Base-by-base conservation (phyloP, 1,284 basidiomycete genomes). In the Vanrija humicola region DNA sequence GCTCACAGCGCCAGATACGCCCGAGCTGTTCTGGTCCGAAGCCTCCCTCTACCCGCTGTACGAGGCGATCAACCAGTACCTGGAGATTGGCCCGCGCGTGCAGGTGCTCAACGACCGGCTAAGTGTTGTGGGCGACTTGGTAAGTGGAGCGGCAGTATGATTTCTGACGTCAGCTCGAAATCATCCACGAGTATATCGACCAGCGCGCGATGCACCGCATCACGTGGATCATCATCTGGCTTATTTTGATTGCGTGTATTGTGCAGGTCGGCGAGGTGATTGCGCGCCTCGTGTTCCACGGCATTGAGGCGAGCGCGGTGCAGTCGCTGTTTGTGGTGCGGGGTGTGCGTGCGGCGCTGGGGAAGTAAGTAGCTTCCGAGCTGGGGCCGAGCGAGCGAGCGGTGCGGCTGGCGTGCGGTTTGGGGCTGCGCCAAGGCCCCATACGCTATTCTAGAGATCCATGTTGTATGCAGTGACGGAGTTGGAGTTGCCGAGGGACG, bases 21-120 rank as follows among this genome's bases (percentile, higher is more conserved):
- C 93, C 0, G 92, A 95, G 69, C 77, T 97, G 46, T 98, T 98
- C 75, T 97, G 93, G 94, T 87, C 85, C 52, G 93, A 96, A 72
- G 92, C 92, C 12, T 90, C 86, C 62, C 77, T 96, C 66, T 88
- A 89, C 68, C 88, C 86, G 46, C 75, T 97, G 34, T 97, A 97
- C 73, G 90, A 94, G 68, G 92, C 93, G 0, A 92, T 95, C 48
- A 80, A 92, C 59, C 92, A 94, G 65, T 98, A 98, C 70, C 88
- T 97, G 81, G 93, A 98, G 77, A 91, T 96, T 51, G 86, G 86
- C 43, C 84, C 83, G 14, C 79, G 94, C 34, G 91, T 95, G 16
- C 84, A 88, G 69, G 89, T 87, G 19, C 77, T 98, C 63, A 96
- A 96, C 69, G 93, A 96, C 73, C 87, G 90, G 58, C 77, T 96